These are phyloP conservation scores for Pleurotus salmoneostramineus DNA, from an alignment of 768 basidiomycete genomes.

Conservation along the genomic window DNA sequence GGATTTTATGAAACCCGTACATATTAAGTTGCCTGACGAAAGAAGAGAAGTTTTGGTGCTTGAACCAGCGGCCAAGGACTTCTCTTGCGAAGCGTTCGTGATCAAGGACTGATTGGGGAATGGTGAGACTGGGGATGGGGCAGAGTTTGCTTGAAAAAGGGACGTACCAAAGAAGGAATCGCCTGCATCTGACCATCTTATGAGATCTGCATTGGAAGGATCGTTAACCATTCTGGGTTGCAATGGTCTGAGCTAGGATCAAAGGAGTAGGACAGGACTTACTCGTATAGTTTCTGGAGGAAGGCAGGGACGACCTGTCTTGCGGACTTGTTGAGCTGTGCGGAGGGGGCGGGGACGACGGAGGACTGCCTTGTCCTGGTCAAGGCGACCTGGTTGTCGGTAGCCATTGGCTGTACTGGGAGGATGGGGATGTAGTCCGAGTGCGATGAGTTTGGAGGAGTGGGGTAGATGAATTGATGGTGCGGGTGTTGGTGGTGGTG, in stretches of 20 bases:
- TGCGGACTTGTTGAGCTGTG: constrained; percentile 28
- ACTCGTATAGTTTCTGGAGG: constrained; percentile 92
- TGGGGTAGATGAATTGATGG: background rate
- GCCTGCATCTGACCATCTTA: constrained; percentile 88
- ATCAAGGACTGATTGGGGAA: constrained; percentile 64
- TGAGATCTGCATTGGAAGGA: constrained; percentile 73
- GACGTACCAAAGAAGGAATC: constrained; percentile 85
- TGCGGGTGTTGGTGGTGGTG: background rate
- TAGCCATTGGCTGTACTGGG: constrained; percentile 27
- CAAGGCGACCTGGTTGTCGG: constrained; percentile 58
- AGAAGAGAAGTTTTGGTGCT: constrained; percentile 91
- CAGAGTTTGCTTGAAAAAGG: background rate
- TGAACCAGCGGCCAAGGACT: constrained; percentile 93
- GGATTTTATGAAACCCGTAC: constrained; percentile 95
- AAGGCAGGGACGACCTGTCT: constrained; percentile 66
- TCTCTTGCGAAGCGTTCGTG: constrained; percentile 88
- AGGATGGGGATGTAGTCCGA: background rate
- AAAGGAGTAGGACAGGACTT: constrained; percentile 25
- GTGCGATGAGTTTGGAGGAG: too few species aligned
- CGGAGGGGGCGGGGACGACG: constrained; percentile 22
- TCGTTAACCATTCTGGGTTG: constrained; percentile 85
- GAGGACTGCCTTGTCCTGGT: constrained; percentile 30
- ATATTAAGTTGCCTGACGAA: constrained; percentile 95
- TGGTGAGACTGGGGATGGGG: background rate
- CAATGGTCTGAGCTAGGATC: constrained; percentile 1